Evolutionary conservation across 2,329 filamentous ascomycete genomes (phyloP).

Genomic region (Fusarium tricinctum): DNA sequence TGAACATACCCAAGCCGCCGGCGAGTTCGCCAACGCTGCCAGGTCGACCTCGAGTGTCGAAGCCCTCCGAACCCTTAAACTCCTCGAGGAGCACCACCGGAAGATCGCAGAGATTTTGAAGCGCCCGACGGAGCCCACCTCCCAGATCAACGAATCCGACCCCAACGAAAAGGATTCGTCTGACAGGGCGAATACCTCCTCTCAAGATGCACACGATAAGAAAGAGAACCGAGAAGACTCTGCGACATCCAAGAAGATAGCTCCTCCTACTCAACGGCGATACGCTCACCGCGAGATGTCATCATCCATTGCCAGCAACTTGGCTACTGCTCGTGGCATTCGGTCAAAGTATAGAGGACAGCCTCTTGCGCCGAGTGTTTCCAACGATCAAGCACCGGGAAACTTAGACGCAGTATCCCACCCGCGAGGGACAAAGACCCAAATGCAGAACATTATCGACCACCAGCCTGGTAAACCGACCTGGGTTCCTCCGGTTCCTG

Average conservation of each 20-base stretch:
- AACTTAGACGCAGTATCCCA: conserved; percentile 72
- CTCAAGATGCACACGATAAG: conserved; percentile 43
- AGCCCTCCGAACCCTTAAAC: conserved; percentile 84
- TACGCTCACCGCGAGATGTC: conserved; percentile 76
- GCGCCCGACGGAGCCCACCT: conserved; percentile 67
- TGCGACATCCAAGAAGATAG: conserved; percentile 49
- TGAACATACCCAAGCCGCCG: conserved; percentile 89
- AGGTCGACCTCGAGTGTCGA: conserved; percentile 75
- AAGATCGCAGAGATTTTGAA: conserved; percentile 86
- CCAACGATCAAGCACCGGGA: conserved; percentile 79
- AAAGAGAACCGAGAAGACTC: conserved; percentile 41
- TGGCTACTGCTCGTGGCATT: conserved; percentile 89
- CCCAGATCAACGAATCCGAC: conserved; percentile 52
- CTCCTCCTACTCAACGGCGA: conserved; percentile 60
- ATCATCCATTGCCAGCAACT: conserved; percentile 88
- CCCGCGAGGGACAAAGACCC: conserved; percentile 63
- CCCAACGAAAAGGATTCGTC: conserved; percentile 49
- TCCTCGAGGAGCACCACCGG: conserved; percentile 90
- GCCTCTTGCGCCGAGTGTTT: conserved; percentile 79
- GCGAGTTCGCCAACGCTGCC: conserved; percentile 89
- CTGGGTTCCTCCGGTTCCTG: conserved; percentile 62
- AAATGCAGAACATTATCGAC: conserved; percentile 71
- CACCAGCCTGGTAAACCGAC: conserved; percentile 65
- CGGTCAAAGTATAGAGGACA: conserved; percentile 73
- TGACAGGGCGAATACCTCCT: conserved; percentile 43